Evolutionary conservation across 805 yeast genomes (phyloP), one percentile per base, ranked within the genome.

Genomic region (Ogataea angusta): DNA sequence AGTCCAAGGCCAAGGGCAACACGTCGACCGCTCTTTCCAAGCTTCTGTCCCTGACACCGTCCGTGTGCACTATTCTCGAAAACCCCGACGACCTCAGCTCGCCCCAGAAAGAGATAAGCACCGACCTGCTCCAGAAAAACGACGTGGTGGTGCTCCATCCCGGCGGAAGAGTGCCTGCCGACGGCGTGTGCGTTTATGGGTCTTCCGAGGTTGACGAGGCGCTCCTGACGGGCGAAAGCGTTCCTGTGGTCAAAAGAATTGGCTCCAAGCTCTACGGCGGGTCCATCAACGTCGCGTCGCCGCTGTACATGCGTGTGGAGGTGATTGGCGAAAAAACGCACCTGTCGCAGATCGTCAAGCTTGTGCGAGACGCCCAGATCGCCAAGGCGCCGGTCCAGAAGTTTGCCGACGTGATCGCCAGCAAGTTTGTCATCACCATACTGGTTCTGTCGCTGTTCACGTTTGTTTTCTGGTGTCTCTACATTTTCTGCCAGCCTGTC

Each of bases 161-260:
- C 0, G 99, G 99, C 9, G 82, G 82, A 38, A 86, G 80, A 51
- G 75, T 93, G 3, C 96, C 98, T 1, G 89, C 96, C 1, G 99
- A 93, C 68, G 99, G 98, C 34, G 59, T 71, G 6, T 80, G 95
- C 13, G 64, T 84, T 2, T 70, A 70, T 48, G 99, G 99, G 6
- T 75, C 75, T 42, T 76, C 96, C 0, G 95, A 85, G 54, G 73
- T 88, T 23, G 91, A 90, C 56, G 99, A 93, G 63, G 82, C 96
- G 2, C 66, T 90, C 17, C 69, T 93, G 41, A 91, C 99, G 0
- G 99, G 99, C 36, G 99, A 93, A 63, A 77, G 95, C 0, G 57
- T 76, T 28, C 90, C 96, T 2, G 80, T 90, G 1, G 61, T 66
- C 29, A 93, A 91, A 54, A 54, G 38, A 2, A 52, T 52, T 2